A percentile compares a stretch with the other conserved stretches of the same genome.
Evolutionary conservation across 805 yeast species (phyloP).

Genomic region (Kurtzmaniella fragi): DNA sequence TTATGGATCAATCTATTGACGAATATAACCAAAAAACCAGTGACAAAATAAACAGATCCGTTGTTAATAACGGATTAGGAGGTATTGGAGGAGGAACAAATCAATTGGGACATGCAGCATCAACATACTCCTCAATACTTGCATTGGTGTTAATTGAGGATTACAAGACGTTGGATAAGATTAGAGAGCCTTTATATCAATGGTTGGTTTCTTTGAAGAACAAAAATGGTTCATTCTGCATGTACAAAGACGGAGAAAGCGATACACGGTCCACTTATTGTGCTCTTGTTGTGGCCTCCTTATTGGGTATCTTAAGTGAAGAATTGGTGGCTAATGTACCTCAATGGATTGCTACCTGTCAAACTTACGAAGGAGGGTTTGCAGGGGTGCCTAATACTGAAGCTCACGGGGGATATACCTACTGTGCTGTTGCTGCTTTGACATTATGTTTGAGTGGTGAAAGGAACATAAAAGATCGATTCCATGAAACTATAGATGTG

Average conservation of each 20-base stretch:
- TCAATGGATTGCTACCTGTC: slow-evolving; percentile 66
- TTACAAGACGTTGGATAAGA: slow-evolving; percentile 19
- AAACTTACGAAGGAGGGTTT: slow-evolving; percentile 94
- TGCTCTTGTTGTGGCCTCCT: slow-evolving; percentile 66
- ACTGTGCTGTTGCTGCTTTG: slow-evolving; percentile 72
- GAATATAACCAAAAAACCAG: slow-evolving; percentile 8
- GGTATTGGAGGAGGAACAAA: slow-evolving; percentile 86
- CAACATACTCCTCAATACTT: slow-evolving; percentile 73
- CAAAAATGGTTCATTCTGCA: slow-evolving; percentile 68
- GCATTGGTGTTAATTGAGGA: slow-evolving; percentile 53
- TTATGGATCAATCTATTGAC: not conserved
- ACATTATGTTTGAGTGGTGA: slow-evolving; percentile 40
- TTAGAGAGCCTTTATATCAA: slow-evolving; percentile 38
- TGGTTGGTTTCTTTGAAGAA: slow-evolving; percentile 66
- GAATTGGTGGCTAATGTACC: slow-evolving; percentile 50
- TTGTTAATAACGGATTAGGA: slow-evolving; percentile 27
- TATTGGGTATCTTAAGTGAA: slow-evolving; percentile 58
- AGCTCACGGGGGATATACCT: slow-evolving; percentile 97
- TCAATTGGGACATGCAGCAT: slow-evolving; percentile 80
- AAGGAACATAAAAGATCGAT: slow-evolving; percentile 9
- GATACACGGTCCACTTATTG: slow-evolving; percentile 88
- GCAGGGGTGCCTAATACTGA: slow-evolving; percentile 75
- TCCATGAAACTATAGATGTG: slow-evolving; percentile 39
- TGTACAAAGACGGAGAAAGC: slow-evolving; percentile 74
- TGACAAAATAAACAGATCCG: slow-evolving; percentile 20